Evolutionary conservation across 1,284 basidiomycete genomes (phyloP).

Genomic region (Sanghuangporus baumii): DNA sequence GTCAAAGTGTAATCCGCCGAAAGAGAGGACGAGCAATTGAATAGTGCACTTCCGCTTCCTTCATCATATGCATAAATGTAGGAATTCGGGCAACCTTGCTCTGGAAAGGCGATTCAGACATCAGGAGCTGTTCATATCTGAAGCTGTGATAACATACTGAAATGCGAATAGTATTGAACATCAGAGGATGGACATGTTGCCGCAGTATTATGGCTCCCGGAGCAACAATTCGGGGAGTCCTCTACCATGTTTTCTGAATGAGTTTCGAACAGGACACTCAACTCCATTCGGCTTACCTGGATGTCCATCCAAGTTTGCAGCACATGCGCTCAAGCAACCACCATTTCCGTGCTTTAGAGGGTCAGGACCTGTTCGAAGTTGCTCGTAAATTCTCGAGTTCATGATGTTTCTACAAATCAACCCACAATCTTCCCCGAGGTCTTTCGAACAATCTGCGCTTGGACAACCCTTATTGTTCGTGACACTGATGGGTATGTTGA

Average conservation of each 20-base stretch:
- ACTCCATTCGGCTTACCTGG: constrained; percentile 26
- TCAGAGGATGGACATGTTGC: constrained; percentile 47
- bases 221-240: constrained; percentile 47
- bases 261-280: neutral
- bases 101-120: constrained; percentile 20
- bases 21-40: constrained; percentile 38
- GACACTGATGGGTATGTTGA: constrained; percentile 54
- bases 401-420: neutral
- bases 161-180: constrained; percentile 47
- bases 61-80: constrained; percentile 59
- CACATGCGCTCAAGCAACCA: constrained; percentile 55
- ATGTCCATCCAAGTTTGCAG: constrained; percentile 44
- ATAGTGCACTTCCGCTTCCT: constrained; percentile 44
- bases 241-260: constrained; percentile 15
- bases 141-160: constrained; percentile 32
- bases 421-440: constrained; percentile 45
- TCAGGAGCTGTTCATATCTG: neutral
- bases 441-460: constrained; percentile 44
- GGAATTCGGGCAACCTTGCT: constrained; percentile 44
- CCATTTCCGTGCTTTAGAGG: constrained; percentile 40
- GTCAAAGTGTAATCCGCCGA: constrained; percentile 49
- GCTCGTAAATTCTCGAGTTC: neutral
- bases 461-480: constrained; percentile 44
- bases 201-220: constrained; percentile 42
- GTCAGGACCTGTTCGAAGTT: constrained; percentile 38